Evolutionary conservation across 2,329 filamentous ascomycete species (phyloP).

Genomic region (Diplodia mutila): DNA sequence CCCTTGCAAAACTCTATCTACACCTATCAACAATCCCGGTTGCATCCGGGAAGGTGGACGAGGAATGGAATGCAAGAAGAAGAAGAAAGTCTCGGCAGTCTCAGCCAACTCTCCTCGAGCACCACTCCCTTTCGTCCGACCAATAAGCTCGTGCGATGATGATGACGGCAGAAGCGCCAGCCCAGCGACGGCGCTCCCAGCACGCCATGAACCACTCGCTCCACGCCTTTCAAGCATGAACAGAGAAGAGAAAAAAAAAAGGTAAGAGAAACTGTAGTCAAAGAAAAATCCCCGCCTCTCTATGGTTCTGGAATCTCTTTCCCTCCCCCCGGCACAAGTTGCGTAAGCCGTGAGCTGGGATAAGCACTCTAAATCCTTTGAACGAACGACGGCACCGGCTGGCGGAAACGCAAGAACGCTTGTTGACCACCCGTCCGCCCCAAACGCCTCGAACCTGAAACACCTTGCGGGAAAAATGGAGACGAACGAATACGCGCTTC

Average conservation of each 20-base stretch:
- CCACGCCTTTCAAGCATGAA: neutral
- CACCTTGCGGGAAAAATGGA: slow-evolving; percentile 5
- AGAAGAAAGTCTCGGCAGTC: neutral
- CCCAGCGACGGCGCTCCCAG: neutral
- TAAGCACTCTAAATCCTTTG: neutral
- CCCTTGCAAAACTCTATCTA: neutral
- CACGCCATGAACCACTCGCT: slow-evolving; percentile 2
- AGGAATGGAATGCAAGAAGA: neutral
- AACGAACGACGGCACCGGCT: neutral
- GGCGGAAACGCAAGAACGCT: neutral
- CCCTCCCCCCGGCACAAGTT: neutral
- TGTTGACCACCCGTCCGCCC: slow-evolving; percentile 1
- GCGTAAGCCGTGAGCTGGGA: slow-evolving; percentile 5
- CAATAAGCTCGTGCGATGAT: neutral
- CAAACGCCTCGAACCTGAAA: slow-evolving; percentile 19
- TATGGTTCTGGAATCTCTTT: slow-evolving; percentile 2
- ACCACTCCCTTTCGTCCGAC: neutral
- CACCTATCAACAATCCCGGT: neutral
- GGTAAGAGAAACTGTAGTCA: neutral
- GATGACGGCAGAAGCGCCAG: slow-evolving; percentile 2
- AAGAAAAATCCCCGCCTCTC: neutral
- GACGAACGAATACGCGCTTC: neutral
- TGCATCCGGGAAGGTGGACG: neutral
- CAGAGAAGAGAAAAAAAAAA: neutral
- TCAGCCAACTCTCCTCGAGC: neutral